These are phyloP conservation scores for Laetiporus sulphureus DNA, from an alignment of 1,284 basidiomycete species.

Conservation along the genomic window DNA sequence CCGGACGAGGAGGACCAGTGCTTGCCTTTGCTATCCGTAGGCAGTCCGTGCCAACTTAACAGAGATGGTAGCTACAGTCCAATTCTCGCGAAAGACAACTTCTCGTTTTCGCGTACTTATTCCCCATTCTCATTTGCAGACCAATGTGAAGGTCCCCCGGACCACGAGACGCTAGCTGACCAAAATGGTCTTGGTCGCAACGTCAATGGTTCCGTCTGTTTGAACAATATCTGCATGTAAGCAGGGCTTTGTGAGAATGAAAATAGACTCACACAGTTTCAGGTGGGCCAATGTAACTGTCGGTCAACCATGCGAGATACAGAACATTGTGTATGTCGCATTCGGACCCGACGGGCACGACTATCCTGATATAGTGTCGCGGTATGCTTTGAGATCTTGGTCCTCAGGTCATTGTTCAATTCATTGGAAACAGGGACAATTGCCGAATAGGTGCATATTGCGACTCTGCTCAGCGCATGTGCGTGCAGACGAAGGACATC, in stretches of 20 bases:
- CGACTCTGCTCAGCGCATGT: conserved; percentile 54
- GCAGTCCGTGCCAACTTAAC: conserved; percentile 76
- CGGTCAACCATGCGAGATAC: conserved; percentile 58
- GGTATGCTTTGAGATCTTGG: conserved; percentile 38
- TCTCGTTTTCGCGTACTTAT: too few relatives aligned
- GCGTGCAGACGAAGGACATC: conserved; percentile 50
- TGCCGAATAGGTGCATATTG: conserved; percentile 68
- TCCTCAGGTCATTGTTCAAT: not conserved
- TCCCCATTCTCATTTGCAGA: too few relatives aligned
- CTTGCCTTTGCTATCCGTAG: conserved; percentile 52
- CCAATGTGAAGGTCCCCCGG: conserved; percentile 63
- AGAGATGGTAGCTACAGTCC: conserved; percentile 63
- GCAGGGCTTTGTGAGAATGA: too few relatives aligned
- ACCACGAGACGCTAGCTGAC: conserved; percentile 58
- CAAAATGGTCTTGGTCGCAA: conserved; percentile 55
- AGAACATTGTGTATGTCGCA: conserved; percentile 75
- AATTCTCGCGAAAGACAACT: too few relatives aligned
- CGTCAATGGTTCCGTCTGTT: conserved; percentile 75
- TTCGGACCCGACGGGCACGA: conserved; percentile 46
- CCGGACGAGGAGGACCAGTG: conserved; percentile 80
- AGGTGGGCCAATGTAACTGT: conserved; percentile 74
- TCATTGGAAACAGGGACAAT: conserved; percentile 43
- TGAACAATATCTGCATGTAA: conserved; percentile 77
- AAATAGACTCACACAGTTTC: too few relatives aligned
- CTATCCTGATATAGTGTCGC: conserved; percentile 73